These are phyloP conservation scores for Cylindrotheca closterium DNA, from an alignment of 108 stramenopile species.

Conservation along the genomic window DNA sequence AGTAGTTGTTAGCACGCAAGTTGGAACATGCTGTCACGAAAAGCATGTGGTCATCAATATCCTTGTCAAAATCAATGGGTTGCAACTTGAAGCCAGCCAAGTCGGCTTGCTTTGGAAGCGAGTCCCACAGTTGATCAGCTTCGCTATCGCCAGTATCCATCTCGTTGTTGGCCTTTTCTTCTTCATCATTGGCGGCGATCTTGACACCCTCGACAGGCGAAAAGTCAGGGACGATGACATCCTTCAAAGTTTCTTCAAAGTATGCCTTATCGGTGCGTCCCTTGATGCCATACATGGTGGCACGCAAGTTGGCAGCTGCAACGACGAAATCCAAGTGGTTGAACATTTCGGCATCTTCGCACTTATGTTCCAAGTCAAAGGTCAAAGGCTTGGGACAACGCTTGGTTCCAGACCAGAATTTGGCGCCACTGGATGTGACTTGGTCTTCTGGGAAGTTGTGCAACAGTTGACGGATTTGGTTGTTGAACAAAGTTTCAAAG, in stretches of 20 bases:
- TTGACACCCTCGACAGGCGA: slow-evolving; percentile 92
- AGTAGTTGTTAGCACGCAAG: slow-evolving; percentile 95
- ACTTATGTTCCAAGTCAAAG: slow-evolving; percentile 81
- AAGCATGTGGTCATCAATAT: slow-evolving; percentile 95
- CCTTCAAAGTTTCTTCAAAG: slow-evolving; percentile 66
- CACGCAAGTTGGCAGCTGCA: slow-evolving; percentile 93
- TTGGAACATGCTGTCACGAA: slow-evolving; percentile 97
- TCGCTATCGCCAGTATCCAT: slow-evolving; percentile 60
- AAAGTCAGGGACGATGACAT: slow-evolving; percentile 95
- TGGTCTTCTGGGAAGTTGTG: slow-evolving; percentile 96
- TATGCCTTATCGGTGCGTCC: slow-evolving; percentile 82
- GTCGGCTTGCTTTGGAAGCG: slow-evolving; percentile 76
- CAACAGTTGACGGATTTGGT: slow-evolving; percentile 93
- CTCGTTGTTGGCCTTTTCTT: slow-evolving; percentile 63
- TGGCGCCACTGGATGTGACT: slow-evolving; percentile 85
- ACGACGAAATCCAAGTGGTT: slow-evolving; percentile 94
- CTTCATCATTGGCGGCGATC: slow-evolving; percentile 95
- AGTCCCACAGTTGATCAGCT: slow-evolving; percentile 56
- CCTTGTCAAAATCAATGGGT: slow-evolving; percentile 98
- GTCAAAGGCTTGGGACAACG: slow-evolving; percentile 88
- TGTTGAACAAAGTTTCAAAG: slow-evolving; percentile 94
- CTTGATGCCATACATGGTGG: slow-evolving; percentile 88
- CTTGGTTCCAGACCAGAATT: slow-evolving; percentile 97
- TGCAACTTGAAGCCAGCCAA: slow-evolving; percentile 87
- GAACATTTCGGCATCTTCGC: slow-evolving; percentile 87